phyloP scores from a whole-genome alignment of 495 filamentous ascomycete genomes.

The Penicillium atrosanguineum region DNA sequence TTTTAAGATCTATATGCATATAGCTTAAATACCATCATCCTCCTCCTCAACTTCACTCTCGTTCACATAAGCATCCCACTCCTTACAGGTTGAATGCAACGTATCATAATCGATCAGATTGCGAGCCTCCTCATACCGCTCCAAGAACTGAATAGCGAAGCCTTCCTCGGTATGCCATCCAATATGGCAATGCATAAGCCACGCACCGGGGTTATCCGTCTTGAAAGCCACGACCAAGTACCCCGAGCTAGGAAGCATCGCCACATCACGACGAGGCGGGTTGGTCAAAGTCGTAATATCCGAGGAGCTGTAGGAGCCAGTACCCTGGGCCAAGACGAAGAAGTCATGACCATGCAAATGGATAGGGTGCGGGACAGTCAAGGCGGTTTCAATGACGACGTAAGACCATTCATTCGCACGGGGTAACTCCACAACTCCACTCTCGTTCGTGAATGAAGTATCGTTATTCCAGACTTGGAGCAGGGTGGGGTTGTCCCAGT shows the following conservation, averaged over 20 bases:
- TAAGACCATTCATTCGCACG: conserved; percentile 39
- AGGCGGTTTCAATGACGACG: conserved; percentile 36
- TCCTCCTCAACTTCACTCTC: no score
- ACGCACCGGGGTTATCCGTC: conserved; percentile 13
- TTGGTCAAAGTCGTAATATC: background rate
- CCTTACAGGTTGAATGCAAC: no score
- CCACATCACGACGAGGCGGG: background rate
- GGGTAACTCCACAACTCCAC: background rate
- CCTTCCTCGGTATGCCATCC: conserved; percentile 5
- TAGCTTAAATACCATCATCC: no score
- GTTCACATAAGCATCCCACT: no score
- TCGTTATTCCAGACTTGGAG: conserved; percentile 11
- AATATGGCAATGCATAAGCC: conserved; percentile 16
- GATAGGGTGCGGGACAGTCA: conserved; percentile 14
- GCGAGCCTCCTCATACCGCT: no score
- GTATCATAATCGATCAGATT: no score
- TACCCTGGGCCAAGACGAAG: conserved; percentile 6
- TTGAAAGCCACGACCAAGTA: conserved; percentile 3
- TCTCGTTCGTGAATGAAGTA: background rate
- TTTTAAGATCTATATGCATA: no score
- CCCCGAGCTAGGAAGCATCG: background rate
- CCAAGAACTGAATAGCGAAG: no score
- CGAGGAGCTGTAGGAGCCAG: background rate
- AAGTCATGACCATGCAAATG: conserved; percentile 24
- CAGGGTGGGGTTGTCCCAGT: conserved; percentile 14